These are phyloP conservation scores for Myriangium duriaei DNA, from an alignment of 2,329 filamentous ascomycete genomes.

Conservation along the genomic window DNA sequence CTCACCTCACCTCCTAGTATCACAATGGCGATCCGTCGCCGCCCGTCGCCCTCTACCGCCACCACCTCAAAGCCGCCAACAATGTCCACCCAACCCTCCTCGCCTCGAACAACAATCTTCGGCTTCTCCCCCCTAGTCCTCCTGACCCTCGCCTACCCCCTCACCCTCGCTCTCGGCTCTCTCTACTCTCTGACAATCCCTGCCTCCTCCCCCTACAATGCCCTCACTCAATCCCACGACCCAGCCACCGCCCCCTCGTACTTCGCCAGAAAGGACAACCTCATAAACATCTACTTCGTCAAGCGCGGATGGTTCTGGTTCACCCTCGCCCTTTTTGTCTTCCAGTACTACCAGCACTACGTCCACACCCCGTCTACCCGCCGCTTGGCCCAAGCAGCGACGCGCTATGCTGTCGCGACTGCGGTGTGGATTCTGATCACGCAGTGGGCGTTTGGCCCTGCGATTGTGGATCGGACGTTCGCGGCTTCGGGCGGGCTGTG, in stretches of 20 bases:
- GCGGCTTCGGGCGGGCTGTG: conserved; percentile 79
- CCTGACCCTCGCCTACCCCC: conserved; percentile 60
- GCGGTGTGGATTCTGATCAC: conserved; percentile 74
- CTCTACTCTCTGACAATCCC: conserved; percentile 65
- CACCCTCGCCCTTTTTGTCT: conserved; percentile 55
- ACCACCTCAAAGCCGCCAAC: not conserved
- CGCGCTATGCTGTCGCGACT: conserved; percentile 63
- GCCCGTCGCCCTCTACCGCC: too few species aligned
- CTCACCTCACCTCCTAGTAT: too few species aligned
- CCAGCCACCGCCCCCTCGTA: conserved; percentile 56
- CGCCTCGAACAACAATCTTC: conserved; percentile 30
- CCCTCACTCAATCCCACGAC: conserved; percentile 49
- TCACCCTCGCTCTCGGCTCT: conserved; percentile 67
- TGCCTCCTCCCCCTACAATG: conserved; percentile 45
- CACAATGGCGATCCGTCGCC: not conserved
- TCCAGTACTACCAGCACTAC: too few species aligned
- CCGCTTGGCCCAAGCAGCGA: conserved; percentile 44
- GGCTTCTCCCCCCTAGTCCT: conserved; percentile 56
- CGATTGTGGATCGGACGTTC: conserved; percentile 83
- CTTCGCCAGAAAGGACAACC: conserved; percentile 85
- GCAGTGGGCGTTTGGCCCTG: conserved; percentile 91
- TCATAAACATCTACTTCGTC: conserved; percentile 88
- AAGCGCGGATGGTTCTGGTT: conserved; percentile 94
- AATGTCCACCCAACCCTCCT: not conserved
- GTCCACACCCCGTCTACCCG: conserved; percentile 29